Percentiles rank a stretch among this genome's conserved stretches.
phyloP scores from a whole-genome alignment of 345 rosid species.

The Camelina laxa region DNA sequence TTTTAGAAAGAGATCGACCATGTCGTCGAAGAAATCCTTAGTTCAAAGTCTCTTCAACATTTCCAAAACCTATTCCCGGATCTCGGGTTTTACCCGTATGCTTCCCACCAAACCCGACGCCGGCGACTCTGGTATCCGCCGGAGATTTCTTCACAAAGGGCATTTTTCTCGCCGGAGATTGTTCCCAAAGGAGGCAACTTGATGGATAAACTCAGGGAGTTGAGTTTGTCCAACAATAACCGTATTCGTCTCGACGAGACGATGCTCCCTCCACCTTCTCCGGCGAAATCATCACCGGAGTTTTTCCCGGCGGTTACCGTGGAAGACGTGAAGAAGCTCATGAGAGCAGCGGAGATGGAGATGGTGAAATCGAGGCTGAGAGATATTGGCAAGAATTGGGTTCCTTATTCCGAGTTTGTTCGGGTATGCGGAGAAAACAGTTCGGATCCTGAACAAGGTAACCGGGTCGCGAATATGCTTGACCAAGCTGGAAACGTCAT shows the following conservation, averaged over 20 bases:
- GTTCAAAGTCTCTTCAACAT: slow-evolving; percentile 66
- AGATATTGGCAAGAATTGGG: slow-evolving; percentile 59
- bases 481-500: slow-evolving; percentile 82
- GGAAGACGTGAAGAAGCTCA: slow-evolving; percentile 78
- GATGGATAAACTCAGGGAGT: slow-evolving; percentile 59
- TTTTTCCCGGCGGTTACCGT: slow-evolving; percentile 51
- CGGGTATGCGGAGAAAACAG: slow-evolving; percentile 63
- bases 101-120: slow-evolving; percentile 54
- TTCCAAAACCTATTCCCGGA: slow-evolving; percentile 54
- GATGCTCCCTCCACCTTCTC: slow-evolving; percentile 47
- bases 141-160: slow-evolving; percentile 70
- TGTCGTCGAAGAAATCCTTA: slow-evolving; percentile 75
- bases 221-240: slow-evolving; percentile 53
- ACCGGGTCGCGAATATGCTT: slow-evolving; percentile 65
- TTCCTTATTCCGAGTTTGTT: slow-evolving; percentile 68
- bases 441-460: slow-evolving; percentile 66
- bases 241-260: slow-evolving; percentile 62
- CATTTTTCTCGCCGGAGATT: slow-evolving; percentile 52
- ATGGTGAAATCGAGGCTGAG: slow-evolving; percentile 69
- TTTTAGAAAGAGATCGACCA: slow-evolving; percentile 34
- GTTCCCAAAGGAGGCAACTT: slow-evolving; percentile 50
- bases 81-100: slow-evolving; percentile 46
- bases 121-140: slow-evolving; percentile 65
- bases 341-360: slow-evolving; percentile 78
- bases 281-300: slow-evolving; percentile 32